These are phyloP conservation scores for Spathaspora girioi DNA, from an alignment of 805 yeast species.

Conservation along the genomic window DNA sequence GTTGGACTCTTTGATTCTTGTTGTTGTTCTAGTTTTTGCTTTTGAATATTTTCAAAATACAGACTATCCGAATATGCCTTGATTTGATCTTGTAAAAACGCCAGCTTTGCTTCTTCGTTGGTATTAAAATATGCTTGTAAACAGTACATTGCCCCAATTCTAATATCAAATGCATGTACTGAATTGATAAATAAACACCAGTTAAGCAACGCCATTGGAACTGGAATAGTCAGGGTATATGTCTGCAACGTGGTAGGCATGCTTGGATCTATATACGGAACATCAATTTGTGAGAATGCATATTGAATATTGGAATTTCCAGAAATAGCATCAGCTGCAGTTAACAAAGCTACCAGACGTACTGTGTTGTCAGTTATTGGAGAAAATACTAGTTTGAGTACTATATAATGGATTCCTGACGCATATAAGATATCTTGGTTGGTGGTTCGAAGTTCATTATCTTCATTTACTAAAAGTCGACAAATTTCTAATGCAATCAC, in stretches of 20 bases:
- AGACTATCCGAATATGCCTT: slow-evolving; percentile 25
- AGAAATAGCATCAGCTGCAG: slow-evolving; percentile 74
- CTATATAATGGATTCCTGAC: slow-evolving; percentile 61
- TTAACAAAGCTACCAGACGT: slow-evolving; percentile 63
- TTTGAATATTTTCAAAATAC: slow-evolving; percentile 17
- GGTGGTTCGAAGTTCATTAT: slow-evolving; percentile 55
- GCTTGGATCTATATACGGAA: slow-evolving; percentile 84
- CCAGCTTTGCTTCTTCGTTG: slow-evolving; percentile 56
- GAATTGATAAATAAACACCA: slow-evolving; percentile 83
- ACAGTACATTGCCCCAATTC: slow-evolving; percentile 68
- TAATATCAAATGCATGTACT: slow-evolving; percentile 76
- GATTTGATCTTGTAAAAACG: slow-evolving; percentile 68
- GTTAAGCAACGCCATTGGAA: slow-evolving; percentile 65
- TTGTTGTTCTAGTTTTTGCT: not conserved
- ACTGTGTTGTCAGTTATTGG: slow-evolving; percentile 60
- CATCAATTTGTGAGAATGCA: slow-evolving; percentile 77
- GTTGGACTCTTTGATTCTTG: not conserved
- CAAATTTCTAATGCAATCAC: slow-evolving; percentile 68
- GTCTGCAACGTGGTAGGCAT: slow-evolving; percentile 42
- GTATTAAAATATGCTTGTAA: slow-evolving; percentile 65
- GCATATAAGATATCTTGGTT: slow-evolving; percentile 62
- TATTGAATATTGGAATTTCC: slow-evolving; percentile 65
- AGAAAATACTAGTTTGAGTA: slow-evolving; percentile 68
- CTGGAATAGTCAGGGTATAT: slow-evolving; percentile 51
- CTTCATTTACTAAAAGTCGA: slow-evolving; percentile 65